Percentiles rank a stretch among this genome's conserved stretches.
phyloP scores from a whole-genome alignment of 2,329 filamentous ascomycete species.

The Trichoderma koningiopsis region DNA sequence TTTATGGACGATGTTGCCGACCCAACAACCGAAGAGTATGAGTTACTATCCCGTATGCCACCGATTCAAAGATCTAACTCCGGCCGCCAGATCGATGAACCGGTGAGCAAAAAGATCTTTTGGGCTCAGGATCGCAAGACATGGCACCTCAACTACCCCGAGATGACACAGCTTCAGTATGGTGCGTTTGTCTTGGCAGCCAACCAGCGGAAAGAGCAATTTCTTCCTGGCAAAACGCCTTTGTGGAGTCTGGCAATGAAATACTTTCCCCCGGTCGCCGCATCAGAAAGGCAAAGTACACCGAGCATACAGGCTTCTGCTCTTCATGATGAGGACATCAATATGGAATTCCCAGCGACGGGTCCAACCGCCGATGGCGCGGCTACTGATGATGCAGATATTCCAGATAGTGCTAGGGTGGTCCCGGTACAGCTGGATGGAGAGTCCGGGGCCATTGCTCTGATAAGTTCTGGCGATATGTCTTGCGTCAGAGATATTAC shows the following conservation, averaged over 20 bases:
- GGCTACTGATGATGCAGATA: conserved; percentile 41
- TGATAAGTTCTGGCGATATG: conserved; percentile 64
- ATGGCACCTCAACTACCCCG: conserved; percentile 64
- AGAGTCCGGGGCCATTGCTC: conserved; percentile 56
- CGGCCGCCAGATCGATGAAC: conserved; percentile 59
- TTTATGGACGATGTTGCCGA: conserved; percentile 42
- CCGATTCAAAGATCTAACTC: conserved; percentile 52
- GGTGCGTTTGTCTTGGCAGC: conserved; percentile 59
- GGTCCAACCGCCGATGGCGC: conserved; percentile 35
- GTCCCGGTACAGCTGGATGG: conserved; percentile 40
- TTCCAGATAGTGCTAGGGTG: conserved; percentile 41
- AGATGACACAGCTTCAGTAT: conserved; percentile 63
- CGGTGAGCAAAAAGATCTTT: conserved; percentile 58
- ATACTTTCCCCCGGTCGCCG: conserved; percentile 54
- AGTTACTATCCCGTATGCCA: conserved; percentile 52
- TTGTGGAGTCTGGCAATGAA: conserved; percentile 62
- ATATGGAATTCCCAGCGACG: conserved; percentile 38
- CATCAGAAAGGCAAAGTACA: conserved; percentile 24
- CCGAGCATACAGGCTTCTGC: background rate
- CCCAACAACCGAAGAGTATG: conserved; percentile 47
- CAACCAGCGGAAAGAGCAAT: conserved; percentile 52
- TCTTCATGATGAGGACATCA: conserved; percentile 16
- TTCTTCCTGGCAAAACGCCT: conserved; percentile 52
- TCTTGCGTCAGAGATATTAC: conserved; percentile 66
- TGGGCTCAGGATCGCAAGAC: conserved; percentile 60